Base-by-base conservation (phyloP, 2,329 filamentous ascomycete species). In the Xylariales sp. region DNA sequence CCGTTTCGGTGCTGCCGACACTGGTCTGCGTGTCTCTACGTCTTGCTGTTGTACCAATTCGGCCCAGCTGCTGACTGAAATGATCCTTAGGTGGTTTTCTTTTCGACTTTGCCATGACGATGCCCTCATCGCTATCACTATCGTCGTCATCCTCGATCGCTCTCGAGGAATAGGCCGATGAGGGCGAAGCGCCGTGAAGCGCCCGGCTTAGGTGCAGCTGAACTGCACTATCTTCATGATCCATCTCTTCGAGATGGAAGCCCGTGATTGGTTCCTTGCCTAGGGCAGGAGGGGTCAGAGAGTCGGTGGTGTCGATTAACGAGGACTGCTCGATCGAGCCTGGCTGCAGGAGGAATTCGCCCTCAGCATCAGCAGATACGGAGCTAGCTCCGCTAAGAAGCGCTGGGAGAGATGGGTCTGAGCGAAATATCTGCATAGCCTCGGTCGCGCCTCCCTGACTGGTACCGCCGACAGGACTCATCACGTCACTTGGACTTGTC, bases 341-440 rank as follows among this genome's bases (percentile, higher is more conserved):
- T 8, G 73, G 74, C 16, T 60, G 65, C 38, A 70, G 60, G 4
- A 81, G 61, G 27, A 80, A 75, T 33, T 83, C 79, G 2, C 71
- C 75, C 44, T 83, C 79, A 16, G 73, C 63, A 47, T 82, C 79
- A 1, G 74, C 76, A 12, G 77, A 83, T 8, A 82, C 70, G 3
- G 79, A 83, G 50, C 78, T 81, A 7, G 78, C 76, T 10, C 78
- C 76, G 40, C 78, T 83, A 10, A 83, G 64, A 6, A 83, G 61
- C 6, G 78, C 78, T 10, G 79, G 79, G 3, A 83, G 59, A 5
- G 79, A 83, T 0, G 78, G 78, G 37, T 83, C 78, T 4, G 78
- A 83, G 39, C 75, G 76, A 54, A 80, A 81, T 3, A 73, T 71
- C 7, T 68, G 63, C 4, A 67, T 63, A 1, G 62, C 54, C n/a